These are phyloP conservation scores for Turnera subulata DNA, from an alignment of 345 rosid species.

Conservation along the genomic window DNA sequence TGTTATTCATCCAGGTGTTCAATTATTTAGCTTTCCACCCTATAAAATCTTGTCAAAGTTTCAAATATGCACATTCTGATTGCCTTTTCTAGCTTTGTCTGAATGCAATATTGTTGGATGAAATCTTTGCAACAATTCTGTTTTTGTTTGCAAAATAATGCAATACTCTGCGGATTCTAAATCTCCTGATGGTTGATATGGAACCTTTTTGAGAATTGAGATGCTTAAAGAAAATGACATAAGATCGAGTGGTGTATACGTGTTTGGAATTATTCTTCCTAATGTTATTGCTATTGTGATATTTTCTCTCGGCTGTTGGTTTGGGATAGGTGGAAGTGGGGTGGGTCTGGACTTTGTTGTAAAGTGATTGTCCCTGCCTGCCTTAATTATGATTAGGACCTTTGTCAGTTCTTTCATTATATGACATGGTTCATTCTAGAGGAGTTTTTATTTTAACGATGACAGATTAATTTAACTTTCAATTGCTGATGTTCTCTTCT, in stretches of 20 bases:
- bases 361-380: neutral
- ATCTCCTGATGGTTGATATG: slow-evolving; percentile 18
- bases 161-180: neutral
- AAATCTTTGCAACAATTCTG: neutral
- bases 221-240: neutral
- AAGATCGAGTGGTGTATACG: slow-evolving; percentile 8
- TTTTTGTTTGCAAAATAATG: neutral
- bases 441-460: neutral
- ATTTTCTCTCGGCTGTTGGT: slow-evolving; percentile 4
- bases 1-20: too few relatives aligned
- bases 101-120: neutral
- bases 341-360: slow-evolving; percentile 11
- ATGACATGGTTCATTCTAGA: neutral
- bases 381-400: neutral
- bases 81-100: too few relatives aligned
- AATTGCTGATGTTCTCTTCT: slow-evolving; percentile 7
- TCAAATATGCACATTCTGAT: too few relatives aligned
- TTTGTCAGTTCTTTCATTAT: neutral
- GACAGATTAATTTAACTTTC: neutral
- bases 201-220: neutral
- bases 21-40: too few relatives aligned
- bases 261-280: slow-evolving; percentile 20
- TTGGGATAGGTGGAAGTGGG: slow-evolving; percentile 27
- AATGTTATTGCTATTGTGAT: slow-evolving; percentile 15
- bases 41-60: too few relatives aligned